Conservation (phyloP, 495 filamentous ascomycete genomes). For the Aspergillus nidulans region DNA sequence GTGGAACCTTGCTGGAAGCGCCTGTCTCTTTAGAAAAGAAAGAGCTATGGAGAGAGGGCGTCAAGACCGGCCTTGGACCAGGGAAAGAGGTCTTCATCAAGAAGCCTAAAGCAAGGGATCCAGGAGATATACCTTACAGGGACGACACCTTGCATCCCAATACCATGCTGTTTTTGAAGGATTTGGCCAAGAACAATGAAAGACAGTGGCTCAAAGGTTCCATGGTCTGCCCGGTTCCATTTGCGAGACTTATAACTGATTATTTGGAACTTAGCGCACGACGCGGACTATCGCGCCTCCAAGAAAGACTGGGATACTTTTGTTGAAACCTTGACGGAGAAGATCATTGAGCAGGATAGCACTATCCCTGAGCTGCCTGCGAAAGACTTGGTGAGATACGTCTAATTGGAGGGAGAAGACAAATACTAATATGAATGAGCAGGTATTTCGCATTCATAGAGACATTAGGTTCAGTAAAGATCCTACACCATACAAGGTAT, state of each 20-base stretch:
- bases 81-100: conserved; percentile 65
- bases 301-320: conserved; percentile 77
- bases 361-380: conserved; percentile 79
- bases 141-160: conserved; percentile 74
- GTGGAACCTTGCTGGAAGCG: conserved; percentile 6
- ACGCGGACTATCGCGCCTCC: conserved; percentile 69
- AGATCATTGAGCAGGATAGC: conserved; percentile 64
- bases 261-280: conserved; percentile 51
- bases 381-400: conserved; percentile 64
- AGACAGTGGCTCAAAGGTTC: conserved; percentile 76
- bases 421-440: conserved; percentile 8
- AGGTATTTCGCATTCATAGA: conserved; percentile 80
- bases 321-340: conserved; percentile 62
- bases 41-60: conserved; percentile 56
- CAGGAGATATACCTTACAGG: conserved; percentile 60
- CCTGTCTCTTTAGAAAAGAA: conserved; percentile 31
- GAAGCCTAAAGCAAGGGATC: conserved; percentile 63
- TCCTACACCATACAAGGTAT: conserved; percentile 81
- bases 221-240: background rate
- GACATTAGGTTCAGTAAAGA: conserved; percentile 76
- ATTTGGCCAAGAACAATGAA: conserved; percentile 74
- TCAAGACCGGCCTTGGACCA: conserved; percentile 52
- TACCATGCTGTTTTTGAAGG: conserved; percentile 71
- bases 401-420: background rate
- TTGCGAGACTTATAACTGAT: conserved; percentile 8